A percentile compares a stretch with the other conserved stretches of the same genome.
These are phyloP conservation scores for Pilaira anomala DNA, from an alignment of 192 early-diverging fungal species.

Conservation along the genomic window DNA sequence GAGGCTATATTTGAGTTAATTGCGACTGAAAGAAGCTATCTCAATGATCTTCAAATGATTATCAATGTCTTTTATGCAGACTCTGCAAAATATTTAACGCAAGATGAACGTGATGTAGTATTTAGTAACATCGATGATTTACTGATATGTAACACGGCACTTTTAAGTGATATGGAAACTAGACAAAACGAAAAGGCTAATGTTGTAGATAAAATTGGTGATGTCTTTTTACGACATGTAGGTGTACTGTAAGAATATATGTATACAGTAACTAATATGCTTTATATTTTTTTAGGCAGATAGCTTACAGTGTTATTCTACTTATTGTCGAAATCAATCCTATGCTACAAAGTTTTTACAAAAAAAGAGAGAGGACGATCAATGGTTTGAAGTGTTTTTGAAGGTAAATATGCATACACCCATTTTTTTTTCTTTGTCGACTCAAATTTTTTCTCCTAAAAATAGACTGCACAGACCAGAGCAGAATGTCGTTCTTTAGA, in stretches of 20 bases:
- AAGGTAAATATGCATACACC: constrained; percentile 44
- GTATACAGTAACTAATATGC: neutral
- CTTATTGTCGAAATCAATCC: constrained; percentile 66
- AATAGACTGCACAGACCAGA: constrained; percentile 51
- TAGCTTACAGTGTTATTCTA: constrained; percentile 56
- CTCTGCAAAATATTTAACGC: constrained; percentile 49
- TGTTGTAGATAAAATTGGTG: constrained; percentile 65
- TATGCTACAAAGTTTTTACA: constrained; percentile 61
- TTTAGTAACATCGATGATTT: constrained; percentile 86
- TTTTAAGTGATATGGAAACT: constrained; percentile 66
- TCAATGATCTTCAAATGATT: constrained; percentile 71
- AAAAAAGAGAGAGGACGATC: constrained; percentile 48
- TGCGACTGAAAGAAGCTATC: constrained; percentile 71
- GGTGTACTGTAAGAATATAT: neutral
- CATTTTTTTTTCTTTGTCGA: neutral
- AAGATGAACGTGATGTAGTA: constrained; percentile 60
- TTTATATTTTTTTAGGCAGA: constrained; percentile 35
- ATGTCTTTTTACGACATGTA: constrained; percentile 68
- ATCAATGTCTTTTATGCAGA: constrained; percentile 66
- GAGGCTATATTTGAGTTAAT: constrained; percentile 83
- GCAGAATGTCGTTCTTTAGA: constrained; percentile 70
- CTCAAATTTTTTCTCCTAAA: no score
- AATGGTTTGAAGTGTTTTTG: constrained; percentile 55
- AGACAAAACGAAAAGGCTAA: constrained; percentile 49
- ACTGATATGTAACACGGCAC: constrained; percentile 57